Evolutionary conservation across 805 yeast genomes (phyloP).

Genomic region (Suhomyces prunicola): DNA sequence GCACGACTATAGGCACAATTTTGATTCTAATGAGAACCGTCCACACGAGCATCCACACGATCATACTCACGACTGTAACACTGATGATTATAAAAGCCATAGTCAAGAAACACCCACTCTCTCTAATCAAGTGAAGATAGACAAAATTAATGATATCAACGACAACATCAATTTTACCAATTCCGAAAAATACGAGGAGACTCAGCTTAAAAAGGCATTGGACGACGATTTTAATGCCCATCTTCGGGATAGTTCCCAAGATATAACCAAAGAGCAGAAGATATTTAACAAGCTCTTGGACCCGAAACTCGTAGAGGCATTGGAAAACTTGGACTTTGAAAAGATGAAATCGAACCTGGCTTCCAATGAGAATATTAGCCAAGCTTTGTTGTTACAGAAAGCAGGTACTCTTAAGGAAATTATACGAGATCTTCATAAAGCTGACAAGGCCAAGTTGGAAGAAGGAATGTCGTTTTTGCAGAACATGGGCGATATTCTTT

Average conservation of each 20-base stretch:
- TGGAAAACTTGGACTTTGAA: conserved; percentile 25
- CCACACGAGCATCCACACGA: not conserved
- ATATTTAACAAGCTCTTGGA: conserved; percentile 23
- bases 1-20: not conserved
- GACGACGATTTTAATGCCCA: conserved; percentile 5
- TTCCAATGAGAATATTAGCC: conserved; percentile 7
- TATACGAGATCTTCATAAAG: conserved; percentile 22
- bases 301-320: conserved; percentile 26
- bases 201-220: not conserved
- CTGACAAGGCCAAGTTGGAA: conserved; percentile 25
- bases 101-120: not conserved
- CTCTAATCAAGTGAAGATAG: not conserved
- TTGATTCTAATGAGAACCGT: not conserved
- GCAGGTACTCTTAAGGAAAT: conserved; percentile 26
- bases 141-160: conserved; percentile 4
- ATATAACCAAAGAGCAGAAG: conserved; percentile 4
- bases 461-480: conserved; percentile 22
- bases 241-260: not conserved
- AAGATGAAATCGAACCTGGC: conserved; percentile 12
- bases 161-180: not conserved
- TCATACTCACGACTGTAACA: not conserved
- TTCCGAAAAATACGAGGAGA: conserved; percentile 1
- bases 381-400: conserved; percentile 21
- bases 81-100: not conserved
- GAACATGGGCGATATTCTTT: conserved; percentile 21